Conservation (phyloP, 1,284 basidiomycete genomes). For the Puccinia hordei region DNA sequence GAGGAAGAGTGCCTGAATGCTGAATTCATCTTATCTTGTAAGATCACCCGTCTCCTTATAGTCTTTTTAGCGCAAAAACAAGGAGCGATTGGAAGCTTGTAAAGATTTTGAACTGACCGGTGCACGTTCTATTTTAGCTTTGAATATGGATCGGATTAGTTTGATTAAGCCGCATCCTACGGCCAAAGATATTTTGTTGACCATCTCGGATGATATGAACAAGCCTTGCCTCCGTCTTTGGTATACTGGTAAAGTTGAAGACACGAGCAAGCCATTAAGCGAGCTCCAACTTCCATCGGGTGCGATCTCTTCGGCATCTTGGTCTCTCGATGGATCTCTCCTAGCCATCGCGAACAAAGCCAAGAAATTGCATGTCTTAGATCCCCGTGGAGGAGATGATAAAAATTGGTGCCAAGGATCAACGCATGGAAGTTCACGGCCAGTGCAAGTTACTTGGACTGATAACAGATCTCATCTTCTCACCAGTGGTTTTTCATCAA, state of each 20-base stretch:
- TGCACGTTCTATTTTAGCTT: conserved; percentile 53
- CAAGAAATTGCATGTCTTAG: conserved; percentile 60
- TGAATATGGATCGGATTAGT: conserved; percentile 60
- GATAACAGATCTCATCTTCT: conserved; percentile 58
- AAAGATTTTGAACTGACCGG: neutral
- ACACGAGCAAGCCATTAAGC: neutral
- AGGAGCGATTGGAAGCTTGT: neutral
- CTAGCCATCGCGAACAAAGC: conserved; percentile 62
- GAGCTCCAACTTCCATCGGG: conserved; percentile 12
- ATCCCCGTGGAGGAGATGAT: conserved; percentile 58
- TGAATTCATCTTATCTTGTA: conserved; percentile 27
- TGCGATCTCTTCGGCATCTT: conserved; percentile 58
- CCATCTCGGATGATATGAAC: conserved; percentile 60
- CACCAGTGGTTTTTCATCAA: conserved; percentile 61
- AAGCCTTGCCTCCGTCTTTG: conserved; percentile 59
- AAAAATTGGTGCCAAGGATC: conserved; percentile 53
- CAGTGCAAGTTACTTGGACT: conserved; percentile 62
- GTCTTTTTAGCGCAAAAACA: neutral
- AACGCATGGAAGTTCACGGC: conserved; percentile 60
- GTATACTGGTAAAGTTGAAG: conserved; percentile 52
- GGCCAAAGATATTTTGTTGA: conserved; percentile 59
- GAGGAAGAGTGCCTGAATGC: neutral
- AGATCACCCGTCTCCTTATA: neutral
- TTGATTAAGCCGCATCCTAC: conserved; percentile 61
- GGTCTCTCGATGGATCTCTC: conserved; percentile 59